phyloP scores from a whole-genome alignment of 2,329 filamentous ascomycete genomes.

The Pseudogymnoascus verrucosus region DNA sequence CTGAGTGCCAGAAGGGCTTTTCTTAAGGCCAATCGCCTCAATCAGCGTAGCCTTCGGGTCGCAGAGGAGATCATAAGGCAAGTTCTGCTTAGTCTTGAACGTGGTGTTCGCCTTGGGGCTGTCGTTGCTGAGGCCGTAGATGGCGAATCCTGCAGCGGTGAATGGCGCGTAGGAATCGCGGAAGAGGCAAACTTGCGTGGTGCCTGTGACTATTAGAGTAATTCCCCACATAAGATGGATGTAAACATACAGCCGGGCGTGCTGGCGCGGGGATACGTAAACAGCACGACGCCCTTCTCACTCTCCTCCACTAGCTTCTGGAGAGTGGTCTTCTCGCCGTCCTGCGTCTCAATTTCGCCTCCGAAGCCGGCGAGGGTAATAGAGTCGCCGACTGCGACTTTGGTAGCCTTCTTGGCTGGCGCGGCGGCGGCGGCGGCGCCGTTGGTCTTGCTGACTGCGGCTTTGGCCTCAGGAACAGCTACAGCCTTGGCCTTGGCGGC shows the following conservation, averaged over 20 bases:
- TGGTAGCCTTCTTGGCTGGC: conserved; percentile 14
- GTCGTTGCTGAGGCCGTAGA: conserved; percentile 87
- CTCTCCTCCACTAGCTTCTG: conserved; percentile 75
- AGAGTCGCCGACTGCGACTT: conserved; percentile 44
- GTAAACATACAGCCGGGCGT: conserved; percentile 79
- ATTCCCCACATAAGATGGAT: background rate
- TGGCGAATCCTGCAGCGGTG: conserved; percentile 68
- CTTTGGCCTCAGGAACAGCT: conserved; percentile 20
- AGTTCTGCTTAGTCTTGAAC: conserved; percentile 85
- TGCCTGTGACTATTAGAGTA: conserved; percentile 50
- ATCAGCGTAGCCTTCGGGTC: conserved; percentile 71
- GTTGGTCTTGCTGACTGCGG: conserved; percentile 14
- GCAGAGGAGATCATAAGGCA: conserved; percentile 83
- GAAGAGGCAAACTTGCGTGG: conserved; percentile 87
- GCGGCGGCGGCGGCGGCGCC: conserved; percentile 21
- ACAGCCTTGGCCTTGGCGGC: conserved; percentile 32
- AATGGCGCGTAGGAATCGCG: conserved; percentile 74
- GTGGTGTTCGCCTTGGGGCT: conserved; percentile 84
- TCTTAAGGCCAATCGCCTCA: conserved; percentile 80
- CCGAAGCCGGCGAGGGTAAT: conserved; percentile 53
- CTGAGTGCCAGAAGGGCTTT: conserved; percentile 68
- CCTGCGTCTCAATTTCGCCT: conserved; percentile 74
- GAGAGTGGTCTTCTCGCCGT: conserved; percentile 71
- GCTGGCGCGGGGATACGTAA: conserved; percentile 92
- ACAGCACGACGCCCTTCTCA: conserved; percentile 78